Evolutionary conservation across 208 protist species (phyloP).

Genomic region (Tritrichomonas foetus): DNA sequence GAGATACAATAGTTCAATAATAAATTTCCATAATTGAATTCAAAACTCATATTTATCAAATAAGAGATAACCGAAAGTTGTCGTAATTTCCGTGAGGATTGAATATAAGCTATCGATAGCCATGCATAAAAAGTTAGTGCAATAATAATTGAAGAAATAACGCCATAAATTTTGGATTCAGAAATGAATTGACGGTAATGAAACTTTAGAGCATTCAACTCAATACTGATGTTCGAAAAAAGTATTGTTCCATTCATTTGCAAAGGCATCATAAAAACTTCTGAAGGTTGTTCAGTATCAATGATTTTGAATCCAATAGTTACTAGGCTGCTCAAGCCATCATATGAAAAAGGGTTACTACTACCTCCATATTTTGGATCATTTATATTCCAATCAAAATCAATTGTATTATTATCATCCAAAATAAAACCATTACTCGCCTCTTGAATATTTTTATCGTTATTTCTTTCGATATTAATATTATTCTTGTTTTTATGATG

Average conservation of each 20-base stretch:
- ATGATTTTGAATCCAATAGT: background rate
- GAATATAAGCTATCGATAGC: background rate
- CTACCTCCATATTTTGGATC: no score
- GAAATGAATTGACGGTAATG: background rate
- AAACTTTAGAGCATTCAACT: background rate
- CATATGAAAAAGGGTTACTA: no score
- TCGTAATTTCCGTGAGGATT: background rate
- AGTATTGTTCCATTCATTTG: background rate
- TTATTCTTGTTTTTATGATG: no score
- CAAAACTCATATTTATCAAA: conserved; percentile 11
- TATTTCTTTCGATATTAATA: no score
- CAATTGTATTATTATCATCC: no score
- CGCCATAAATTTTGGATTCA: background rate
- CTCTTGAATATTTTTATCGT: no score
- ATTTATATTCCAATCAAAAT: no score
- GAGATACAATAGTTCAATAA: background rate
- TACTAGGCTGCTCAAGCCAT: background rate
- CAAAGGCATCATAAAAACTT: background rate
- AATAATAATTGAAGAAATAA: background rate
- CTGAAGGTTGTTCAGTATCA: background rate
- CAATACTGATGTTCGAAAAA: background rate
- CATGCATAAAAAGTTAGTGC: background rate
- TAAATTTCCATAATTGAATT: background rate
- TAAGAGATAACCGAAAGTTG: background rate
- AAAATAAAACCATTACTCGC: no score